Conservation (phyloP, 1,284 basidiomycete species). For the Apiotrichum veenhuisii region DNA sequence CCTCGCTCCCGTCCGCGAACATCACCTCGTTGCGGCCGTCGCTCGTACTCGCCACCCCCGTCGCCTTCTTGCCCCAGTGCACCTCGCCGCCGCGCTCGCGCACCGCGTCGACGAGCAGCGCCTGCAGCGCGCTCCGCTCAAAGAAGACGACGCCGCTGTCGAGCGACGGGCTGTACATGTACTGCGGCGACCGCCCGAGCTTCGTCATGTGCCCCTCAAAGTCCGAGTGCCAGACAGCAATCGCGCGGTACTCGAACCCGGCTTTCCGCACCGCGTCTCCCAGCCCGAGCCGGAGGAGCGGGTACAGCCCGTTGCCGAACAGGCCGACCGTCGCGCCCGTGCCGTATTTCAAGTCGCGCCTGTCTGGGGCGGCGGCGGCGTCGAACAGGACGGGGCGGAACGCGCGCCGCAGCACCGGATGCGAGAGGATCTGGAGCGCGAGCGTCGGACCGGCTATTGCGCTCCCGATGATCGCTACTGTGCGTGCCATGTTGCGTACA, state of each 20-base stretch:
- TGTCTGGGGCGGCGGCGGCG: background rate
- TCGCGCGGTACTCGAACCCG: background rate
- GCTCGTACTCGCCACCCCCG: background rate
- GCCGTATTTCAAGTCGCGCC: background rate
- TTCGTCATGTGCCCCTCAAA: background rate
- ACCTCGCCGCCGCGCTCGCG: background rate
- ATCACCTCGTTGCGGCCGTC: background rate
- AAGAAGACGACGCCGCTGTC: background rate
- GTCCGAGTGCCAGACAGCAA: background rate
- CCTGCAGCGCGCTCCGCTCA: constrained; percentile 5
- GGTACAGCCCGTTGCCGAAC: constrained; percentile 2
- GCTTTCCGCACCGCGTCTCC: background rate
- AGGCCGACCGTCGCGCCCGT: background rate
- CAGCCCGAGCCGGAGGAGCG: background rate
- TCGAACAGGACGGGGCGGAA: background rate
- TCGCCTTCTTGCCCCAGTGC: background rate
- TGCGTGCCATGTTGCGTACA: background rate
- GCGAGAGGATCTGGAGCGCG: background rate
- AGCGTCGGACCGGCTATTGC: background rate
- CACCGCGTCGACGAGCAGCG: constrained; percentile 2
- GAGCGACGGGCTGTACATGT: background rate
- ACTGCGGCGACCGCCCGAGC: background rate
- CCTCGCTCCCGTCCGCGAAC: background rate
- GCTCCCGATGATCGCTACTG: background rate
- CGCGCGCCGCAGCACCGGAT: background rate